Evolutionary conservation across 1,139 yeast genomes (phyloP), one percentile per base, ranked within the genome.

Genomic region (Pneumocystis sp.): DNA sequence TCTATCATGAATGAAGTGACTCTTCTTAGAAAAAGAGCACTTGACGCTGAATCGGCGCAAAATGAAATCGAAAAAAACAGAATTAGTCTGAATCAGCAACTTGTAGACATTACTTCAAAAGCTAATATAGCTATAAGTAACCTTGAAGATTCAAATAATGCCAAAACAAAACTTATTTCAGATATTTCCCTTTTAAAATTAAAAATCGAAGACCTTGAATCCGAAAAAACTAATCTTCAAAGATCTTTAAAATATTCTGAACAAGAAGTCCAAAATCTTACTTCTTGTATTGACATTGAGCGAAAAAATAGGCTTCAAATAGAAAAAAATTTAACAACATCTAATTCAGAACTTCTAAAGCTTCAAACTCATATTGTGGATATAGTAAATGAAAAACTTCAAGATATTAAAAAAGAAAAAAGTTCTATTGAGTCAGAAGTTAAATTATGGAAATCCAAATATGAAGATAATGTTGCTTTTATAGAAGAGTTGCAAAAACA

Each of bases 251-350:
- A 59, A 35, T 39, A 42, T 37, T 19, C 65, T 61, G 42, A 37
- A 31, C 19, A 37, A 35, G 42, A 63, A 44, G n/a, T 29, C 25
- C 56, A 56, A 25, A 25, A 63, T 63, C 19, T 42, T 35, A 19
- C 61, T 59, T 3, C 63, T 63, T 17, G 50, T 10, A 19, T 45
- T 45, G 15, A 21, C 45, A 21, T 61, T 61, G 44, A n/a, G 59
- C 31, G 60, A 39, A 35, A 34, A 56, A 21, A 61, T 63, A 21
- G 65, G 60, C 45, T 40, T 62, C 39, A 65, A 60, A 29, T 65
- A 40, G 65, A 63, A 44, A 65, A 65, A 31, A 63, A 65, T 29
- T 59, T 63, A 29, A 63, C 65, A 17, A 65, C 62, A 56, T 57
- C 64, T 17, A 63, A 44, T 37, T 65, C 63, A 39, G 66, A 65